phyloP scores from a whole-genome alignment of 1,284 basidiomycete genomes.

The Austroboletus novae-zelandiae region DNA sequence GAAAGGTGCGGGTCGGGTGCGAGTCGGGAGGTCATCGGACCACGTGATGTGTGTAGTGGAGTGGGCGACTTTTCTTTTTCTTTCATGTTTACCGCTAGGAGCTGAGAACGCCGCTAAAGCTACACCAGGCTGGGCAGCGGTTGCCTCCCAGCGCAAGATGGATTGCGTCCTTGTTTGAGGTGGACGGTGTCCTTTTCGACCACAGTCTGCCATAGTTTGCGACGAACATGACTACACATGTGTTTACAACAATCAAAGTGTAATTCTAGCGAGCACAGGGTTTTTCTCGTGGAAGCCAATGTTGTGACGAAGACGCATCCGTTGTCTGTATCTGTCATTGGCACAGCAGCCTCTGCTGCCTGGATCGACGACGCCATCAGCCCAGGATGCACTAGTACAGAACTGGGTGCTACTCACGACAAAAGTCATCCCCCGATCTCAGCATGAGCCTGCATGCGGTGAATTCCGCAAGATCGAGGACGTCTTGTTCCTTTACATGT shows the following conservation, averaged over 20 bases:
- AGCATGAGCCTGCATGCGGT: conserved; percentile 52
- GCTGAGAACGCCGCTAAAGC: conserved; percentile 10
- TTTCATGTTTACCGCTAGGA: conserved; percentile 8
- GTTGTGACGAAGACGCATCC: conserved; percentile 38
- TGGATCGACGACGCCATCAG: conserved; percentile 19
- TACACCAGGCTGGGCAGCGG: conserved; percentile 1
- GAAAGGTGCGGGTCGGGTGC: neutral
- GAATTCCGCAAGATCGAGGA: conserved; percentile 48
- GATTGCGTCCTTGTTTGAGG: conserved; percentile 72
- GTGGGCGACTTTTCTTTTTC: neutral
- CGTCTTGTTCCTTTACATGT: conserved; percentile 53
- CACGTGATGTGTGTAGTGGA: conserved; percentile 23
- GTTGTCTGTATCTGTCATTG: conserved; percentile 52
- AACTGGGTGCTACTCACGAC: conserved; percentile 43
- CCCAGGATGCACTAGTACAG: neutral
- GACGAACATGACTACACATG: conserved; percentile 46
- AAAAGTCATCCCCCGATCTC: conserved; percentile 47
- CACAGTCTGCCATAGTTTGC: conserved; percentile 68
- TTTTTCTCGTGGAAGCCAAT: conserved; percentile 16
- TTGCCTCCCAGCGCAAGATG: conserved; percentile 33
- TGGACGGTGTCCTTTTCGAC: conserved; percentile 46
- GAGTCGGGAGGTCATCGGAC: neutral
- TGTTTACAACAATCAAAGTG: conserved; percentile 14
- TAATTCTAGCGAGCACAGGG: conserved; percentile 17
- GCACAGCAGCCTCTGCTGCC: conserved; percentile 50